phyloP scores from a whole-genome alignment of 1,284 basidiomycete species.

The Cryptococcus depauperatus region DNA sequence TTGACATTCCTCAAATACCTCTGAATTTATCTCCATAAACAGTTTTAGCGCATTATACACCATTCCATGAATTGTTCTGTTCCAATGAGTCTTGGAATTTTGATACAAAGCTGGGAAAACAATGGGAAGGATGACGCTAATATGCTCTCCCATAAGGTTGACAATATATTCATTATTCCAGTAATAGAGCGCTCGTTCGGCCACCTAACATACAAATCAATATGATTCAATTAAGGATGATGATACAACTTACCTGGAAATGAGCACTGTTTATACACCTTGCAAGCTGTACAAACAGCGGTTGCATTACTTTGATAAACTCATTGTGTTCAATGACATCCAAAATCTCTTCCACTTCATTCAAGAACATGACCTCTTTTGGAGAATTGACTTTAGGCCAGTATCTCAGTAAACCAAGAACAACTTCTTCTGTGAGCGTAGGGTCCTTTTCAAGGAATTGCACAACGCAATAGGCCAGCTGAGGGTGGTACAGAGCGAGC shows the following conservation, averaged over 20 bases:
- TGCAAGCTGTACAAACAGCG: conserved; percentile 89
- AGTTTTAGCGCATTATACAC: conserved; percentile 97
- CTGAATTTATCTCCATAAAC: conserved; percentile 98
- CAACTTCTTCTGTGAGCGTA: conserved; percentile 85
- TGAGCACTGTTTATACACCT: conserved; percentile 99
- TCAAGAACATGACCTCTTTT: conserved; percentile 99
- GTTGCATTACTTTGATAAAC: conserved; percentile 92
- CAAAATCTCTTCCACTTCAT: conserved; percentile 97
- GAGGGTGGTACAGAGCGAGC: conserved; percentile 93
- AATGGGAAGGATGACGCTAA: conserved; percentile 80
- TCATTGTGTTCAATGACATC: conserved; percentile 96
- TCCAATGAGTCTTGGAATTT: conserved; percentile 98
- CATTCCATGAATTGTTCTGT: conserved; percentile 97
- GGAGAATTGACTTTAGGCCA: conserved; percentile 99
- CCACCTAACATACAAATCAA: conserved; percentile 52
- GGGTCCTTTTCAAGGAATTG: conserved; percentile 98
- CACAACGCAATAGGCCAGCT: conserved; percentile 97
- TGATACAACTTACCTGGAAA: conserved; percentile 64
- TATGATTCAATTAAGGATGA: background rate
- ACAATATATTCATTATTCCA: conserved; percentile 99
- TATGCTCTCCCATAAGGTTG: conserved; percentile 96
- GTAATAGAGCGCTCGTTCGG: conserved; percentile 84
- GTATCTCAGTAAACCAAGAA: conserved; percentile 86
- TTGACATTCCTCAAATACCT: conserved; percentile 88
- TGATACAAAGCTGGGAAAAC: conserved; percentile 97